These are phyloP conservation scores for Ligustrum vulgare DNA, from an alignment of 257 asterid genomes.

Conservation along the genomic window DNA sequence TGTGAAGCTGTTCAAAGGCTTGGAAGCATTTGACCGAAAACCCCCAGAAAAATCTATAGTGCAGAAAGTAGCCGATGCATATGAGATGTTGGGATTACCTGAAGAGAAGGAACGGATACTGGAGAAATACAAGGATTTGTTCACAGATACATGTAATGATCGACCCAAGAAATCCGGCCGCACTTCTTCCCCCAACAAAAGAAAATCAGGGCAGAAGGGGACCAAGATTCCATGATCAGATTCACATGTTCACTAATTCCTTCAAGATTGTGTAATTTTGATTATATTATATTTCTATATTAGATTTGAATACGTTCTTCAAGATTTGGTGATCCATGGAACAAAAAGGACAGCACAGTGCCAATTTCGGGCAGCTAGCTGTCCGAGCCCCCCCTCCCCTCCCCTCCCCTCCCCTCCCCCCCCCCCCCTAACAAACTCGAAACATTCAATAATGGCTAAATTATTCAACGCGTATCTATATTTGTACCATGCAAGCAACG, in stretches of 20 bases:
- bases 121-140: constrained; percentile 70
- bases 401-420: no score
- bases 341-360: no score
- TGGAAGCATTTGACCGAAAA: constrained; percentile 75
- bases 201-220: constrained; percentile 15
- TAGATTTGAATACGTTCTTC: neutral
- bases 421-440: no score
- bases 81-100: constrained; percentile 55
- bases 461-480: no score
- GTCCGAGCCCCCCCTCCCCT: no score
- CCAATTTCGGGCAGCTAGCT: no score
- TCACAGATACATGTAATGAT: constrained; percentile 32
- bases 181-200: constrained; percentile 28
- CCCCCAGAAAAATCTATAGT: constrained; percentile 78
- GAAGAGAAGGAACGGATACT: constrained; percentile 69
- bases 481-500: no score
- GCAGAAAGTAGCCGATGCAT: constrained; percentile 74
- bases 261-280: neutral
- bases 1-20: constrained; percentile 70
- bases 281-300: neutral
- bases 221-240: neutral
- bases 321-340: neutral
- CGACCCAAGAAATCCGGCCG: constrained; percentile 35
- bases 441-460: no score
- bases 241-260: neutral